phyloP scores from a whole-genome alignment of 2,329 filamentous ascomycete genomes.

The Fusarium subglutinans region DNA sequence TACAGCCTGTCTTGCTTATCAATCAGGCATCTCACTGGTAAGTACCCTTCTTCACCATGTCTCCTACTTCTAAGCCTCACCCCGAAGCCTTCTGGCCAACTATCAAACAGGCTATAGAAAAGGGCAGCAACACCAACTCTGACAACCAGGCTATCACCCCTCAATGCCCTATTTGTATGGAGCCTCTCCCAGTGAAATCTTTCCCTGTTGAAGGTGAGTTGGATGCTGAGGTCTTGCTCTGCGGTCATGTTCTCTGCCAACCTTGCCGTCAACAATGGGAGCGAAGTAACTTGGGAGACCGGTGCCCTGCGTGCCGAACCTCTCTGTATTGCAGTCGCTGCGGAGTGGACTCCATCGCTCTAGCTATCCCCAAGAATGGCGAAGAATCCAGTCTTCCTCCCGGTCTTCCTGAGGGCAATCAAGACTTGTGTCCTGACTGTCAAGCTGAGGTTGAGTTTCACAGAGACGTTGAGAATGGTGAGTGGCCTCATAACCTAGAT shows the following conservation, averaged over 20 bases:
- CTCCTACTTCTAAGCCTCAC: background rate
- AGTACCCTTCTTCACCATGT: background rate
- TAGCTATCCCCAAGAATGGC: background rate
- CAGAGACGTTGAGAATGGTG: background rate
- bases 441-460: constrained; percentile 1
- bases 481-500: constrained; percentile 1
- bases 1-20: background rate
- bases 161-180: constrained; percentile 31
- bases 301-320: constrained; percentile 32
- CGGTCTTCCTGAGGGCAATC: background rate
- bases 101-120: constrained; percentile 2
- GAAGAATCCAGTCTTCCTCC: background rate
- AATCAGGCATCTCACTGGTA: background rate
- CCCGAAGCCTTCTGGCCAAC: constrained; percentile 13
- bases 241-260: constrained; percentile 39
- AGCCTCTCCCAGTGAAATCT: constrained; percentile 8
- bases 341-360: background rate
- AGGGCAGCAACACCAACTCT: background rate
- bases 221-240: constrained; percentile 19
- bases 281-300: fast-evolving
- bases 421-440: constrained; percentile 21
- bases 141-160: background rate
- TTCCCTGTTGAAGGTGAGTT: background rate
- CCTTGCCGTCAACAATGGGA: background rate
- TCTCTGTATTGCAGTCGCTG: background rate